These are phyloP conservation scores for Paraphoma sp. DNA, from an alignment of 2,329 filamentous ascomycete genomes.

Conservation along the genomic window DNA sequence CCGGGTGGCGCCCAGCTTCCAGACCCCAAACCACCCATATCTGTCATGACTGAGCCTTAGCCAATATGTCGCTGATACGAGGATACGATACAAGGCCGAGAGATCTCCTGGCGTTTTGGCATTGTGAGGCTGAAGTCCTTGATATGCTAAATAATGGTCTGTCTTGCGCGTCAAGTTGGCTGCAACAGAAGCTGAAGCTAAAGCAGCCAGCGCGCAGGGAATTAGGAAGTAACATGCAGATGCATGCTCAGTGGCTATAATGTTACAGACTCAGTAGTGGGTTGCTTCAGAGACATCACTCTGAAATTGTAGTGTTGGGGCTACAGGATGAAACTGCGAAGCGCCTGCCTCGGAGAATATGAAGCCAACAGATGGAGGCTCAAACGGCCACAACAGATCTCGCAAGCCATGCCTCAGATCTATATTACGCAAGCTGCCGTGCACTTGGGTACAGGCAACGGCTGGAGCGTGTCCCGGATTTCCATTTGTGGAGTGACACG, in stretches of 20 bases:
- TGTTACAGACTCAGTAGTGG: background rate
- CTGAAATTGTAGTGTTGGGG: background rate
- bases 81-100: background rate
- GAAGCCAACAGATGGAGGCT: slow-evolving; percentile 15
- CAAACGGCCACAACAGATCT: slow-evolving; percentile 12
- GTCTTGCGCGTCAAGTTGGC: background rate
- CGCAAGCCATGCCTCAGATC: slow-evolving; percentile 10
- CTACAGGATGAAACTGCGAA: slow-evolving; percentile 27
- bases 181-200: background rate
- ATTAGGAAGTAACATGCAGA: background rate
- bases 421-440: slow-evolving; percentile 21
- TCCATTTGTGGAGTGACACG: slow-evolving; percentile 33
- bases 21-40: background rate
- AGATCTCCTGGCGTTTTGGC: background rate
- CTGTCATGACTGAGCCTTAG: background rate
- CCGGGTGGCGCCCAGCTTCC: background rate
- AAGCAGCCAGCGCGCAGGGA: background rate
- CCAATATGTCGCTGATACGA: background rate
- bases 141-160: background rate
- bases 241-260: background rate
- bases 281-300: background rate
- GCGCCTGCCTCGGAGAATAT: slow-evolving; percentile 17
- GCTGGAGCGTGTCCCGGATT: slow-evolving; percentile 13
- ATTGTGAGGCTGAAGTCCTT: background rate
- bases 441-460: slow-evolving; percentile 19